Evolutionary conservation across 1,139 yeast species (phyloP).

Genomic region (Saccharomyces hybrid): DNA sequence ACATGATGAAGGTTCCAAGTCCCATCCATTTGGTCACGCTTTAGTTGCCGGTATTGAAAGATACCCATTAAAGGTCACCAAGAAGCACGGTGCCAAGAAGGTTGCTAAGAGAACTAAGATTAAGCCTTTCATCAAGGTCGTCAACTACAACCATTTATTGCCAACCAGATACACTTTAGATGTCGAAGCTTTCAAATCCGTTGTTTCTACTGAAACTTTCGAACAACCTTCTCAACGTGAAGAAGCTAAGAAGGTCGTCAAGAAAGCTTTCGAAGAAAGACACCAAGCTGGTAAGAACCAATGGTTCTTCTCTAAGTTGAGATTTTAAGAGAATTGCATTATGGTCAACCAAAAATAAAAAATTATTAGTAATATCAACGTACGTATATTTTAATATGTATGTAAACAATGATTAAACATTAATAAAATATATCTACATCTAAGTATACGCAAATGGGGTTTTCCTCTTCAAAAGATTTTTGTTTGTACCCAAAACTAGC

Average conservation of each 20-base stretch:
- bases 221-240: conserved; percentile 98
- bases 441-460: background rate
- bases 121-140: conserved; percentile 98
- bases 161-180: conserved; percentile 99
- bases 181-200: conserved; percentile 90
- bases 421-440: background rate
- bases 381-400: background rate
- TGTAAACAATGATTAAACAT: background rate
- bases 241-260: conserved; percentile 98
- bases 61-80: conserved; percentile 96
- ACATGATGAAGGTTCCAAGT: conserved; percentile 97
- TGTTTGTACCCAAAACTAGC: background rate
- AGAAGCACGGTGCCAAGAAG: conserved; percentile 93
- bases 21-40: conserved; percentile 99
- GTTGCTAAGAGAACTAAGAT: conserved; percentile 95
- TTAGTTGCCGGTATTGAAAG: conserved; percentile 99
- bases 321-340: conserved; percentile 54
- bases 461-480: background rate
- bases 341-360: conserved; percentile 1
- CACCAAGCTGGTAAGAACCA: conserved; percentile 99
- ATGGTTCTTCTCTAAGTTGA: conserved; percentile 99
- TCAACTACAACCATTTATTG: conserved; percentile 99
- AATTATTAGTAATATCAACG: background rate
- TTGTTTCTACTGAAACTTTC: conserved; percentile 88
- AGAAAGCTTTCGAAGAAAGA: conserved; percentile 99